Evolutionary conservation across 2,329 filamentous ascomycete genomes (phyloP), one percentile per base, ranked within the genome.

Genomic region (Hirsutella thompsonii): DNA sequence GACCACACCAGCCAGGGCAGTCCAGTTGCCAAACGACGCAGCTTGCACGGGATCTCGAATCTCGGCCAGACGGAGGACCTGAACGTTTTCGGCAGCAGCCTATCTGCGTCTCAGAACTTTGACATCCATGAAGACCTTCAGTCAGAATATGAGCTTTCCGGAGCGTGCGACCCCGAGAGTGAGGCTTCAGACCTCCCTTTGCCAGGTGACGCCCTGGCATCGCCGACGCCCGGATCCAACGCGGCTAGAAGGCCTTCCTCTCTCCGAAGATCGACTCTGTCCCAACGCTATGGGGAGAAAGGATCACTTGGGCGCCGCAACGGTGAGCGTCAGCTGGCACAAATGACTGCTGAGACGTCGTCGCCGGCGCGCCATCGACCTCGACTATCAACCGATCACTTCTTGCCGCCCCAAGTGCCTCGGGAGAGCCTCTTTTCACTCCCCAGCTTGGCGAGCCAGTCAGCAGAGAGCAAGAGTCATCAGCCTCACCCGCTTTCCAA

Each of bases 11-110:
- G 74, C 51, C 70, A 83, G 42, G 84, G 84, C 50, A 95, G 85
- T 54, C 90, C 92, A 1, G 84, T 90, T 44, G 85, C 89, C 37
- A 95, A 95, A 68, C 76, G 92, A 49, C 79, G 92, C 53, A 95
- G 89, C 61, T 63, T 94, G 51, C 86, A 94, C 57, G 82, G 82
- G 38, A 74, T 79, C 35, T 69, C 80, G n/a, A 75, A 65, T 49
- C 68, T 81, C 46, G 70, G 70, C 36, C 59, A 67, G 20, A 50
- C 79, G 11, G 58, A 62, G 42, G 72, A 72, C 49, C 83, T 86
- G 55, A 87, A 79, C 57, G 78, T 94, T 28, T 94, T 94, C 57
- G 86, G 89, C 44, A 69, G 73, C 42, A 56, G 61, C 47, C 53
- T 60, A 39, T 46, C 54, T 37, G 58, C 63, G n/a, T 54, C 64